Evolutionary conservation across 2,329 filamentous ascomycete genomes (phyloP).

Genomic region (Stachybotrys echinatus): DNA sequence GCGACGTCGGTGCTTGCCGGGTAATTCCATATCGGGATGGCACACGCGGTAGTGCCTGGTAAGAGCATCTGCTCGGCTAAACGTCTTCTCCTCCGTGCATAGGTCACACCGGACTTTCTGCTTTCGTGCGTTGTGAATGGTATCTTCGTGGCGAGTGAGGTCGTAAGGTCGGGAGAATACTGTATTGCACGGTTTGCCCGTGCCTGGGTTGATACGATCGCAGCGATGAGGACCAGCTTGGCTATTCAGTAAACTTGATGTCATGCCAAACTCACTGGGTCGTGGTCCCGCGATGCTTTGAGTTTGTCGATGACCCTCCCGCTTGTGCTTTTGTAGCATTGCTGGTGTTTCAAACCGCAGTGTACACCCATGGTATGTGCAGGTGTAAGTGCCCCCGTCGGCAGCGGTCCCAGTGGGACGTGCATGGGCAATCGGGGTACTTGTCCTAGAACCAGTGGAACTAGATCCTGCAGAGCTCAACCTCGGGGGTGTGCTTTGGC

Average conservation of each 20-base stretch:
- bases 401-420: conserved; percentile 61
- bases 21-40: conserved; percentile 80
- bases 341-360: conserved; percentile 82
- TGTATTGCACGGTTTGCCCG: conserved; percentile 89
- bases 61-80: conserved; percentile 89
- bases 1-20: conserved; percentile 52
- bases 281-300: conserved; percentile 33
- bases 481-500: conserved; percentile 27
- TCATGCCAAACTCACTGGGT: conserved; percentile 30
- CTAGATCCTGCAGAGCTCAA: conserved; percentile 39
- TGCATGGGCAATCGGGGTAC: conserved; percentile 28
- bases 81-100: conserved; percentile 95
- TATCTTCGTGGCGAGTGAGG: conserved; percentile 92
- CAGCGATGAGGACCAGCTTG: conserved; percentile 93
- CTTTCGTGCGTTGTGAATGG: conserved; percentile 92
- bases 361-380: conserved; percentile 88
- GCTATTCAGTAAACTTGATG: conserved; percentile 63
- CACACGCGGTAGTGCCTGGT: conserved; percentile 93
- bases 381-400: conserved; percentile 88
- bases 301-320: conserved; percentile 82
- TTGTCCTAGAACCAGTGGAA: conserved; percentile 22
- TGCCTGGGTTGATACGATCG: conserved; percentile 88
- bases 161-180: conserved; percentile 96
- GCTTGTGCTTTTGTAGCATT: conserved; percentile 90
- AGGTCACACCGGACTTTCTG: conserved; percentile 90